Evolutionary conservation across 768 basidiomycete species (phyloP).

Genomic region (Boletus sp.): DNA sequence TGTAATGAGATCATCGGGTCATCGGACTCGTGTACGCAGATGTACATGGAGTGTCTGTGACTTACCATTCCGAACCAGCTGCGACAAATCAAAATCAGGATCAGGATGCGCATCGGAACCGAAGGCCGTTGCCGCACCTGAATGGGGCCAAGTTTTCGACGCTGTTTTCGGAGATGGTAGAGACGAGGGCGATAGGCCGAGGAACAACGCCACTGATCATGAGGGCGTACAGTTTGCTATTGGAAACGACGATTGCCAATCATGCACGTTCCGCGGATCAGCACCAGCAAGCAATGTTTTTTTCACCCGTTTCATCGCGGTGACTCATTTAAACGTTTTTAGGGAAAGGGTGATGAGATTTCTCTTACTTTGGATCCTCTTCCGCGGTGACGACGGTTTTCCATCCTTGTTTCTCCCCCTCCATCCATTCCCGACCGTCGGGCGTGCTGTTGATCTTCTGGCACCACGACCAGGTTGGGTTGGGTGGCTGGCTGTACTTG

Average conservation of each 20-base stretch:
- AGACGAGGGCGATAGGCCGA: slow-evolving; percentile 41
- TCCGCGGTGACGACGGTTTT: slow-evolving; percentile 26
- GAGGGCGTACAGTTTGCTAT: slow-evolving; percentile 30
- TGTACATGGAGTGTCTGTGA: background rate
- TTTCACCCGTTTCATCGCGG: background rate
- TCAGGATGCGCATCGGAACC: background rate
- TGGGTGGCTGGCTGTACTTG: slow-evolving; percentile 30
- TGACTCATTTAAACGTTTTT: background rate
- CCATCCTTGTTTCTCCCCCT: slow-evolving; percentile 36
- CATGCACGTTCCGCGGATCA: background rate
- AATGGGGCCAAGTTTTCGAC: slow-evolving; percentile 38
- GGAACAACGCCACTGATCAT: slow-evolving; percentile 37
- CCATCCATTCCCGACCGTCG: slow-evolving; percentile 29
- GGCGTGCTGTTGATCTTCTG: slow-evolving; percentile 24
- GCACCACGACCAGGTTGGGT: slow-evolving; percentile 30
- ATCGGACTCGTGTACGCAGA: background rate
- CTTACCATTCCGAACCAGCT: slow-evolving; percentile 30
- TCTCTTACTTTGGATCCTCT: slow-evolving; percentile 26
- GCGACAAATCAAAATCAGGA: background rate
- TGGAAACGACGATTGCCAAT: background rate
- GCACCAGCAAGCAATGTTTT: background rate
- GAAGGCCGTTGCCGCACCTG: slow-evolving; percentile 7
- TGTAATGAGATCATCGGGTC: background rate
- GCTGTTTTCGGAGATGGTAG: slow-evolving; percentile 32
- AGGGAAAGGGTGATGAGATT: no score